Percentiles rank a stretch among this genome's conserved stretches.
phyloP scores from a whole-genome alignment of 305 asterid genomes.

The Solanum hybrid region DNA sequence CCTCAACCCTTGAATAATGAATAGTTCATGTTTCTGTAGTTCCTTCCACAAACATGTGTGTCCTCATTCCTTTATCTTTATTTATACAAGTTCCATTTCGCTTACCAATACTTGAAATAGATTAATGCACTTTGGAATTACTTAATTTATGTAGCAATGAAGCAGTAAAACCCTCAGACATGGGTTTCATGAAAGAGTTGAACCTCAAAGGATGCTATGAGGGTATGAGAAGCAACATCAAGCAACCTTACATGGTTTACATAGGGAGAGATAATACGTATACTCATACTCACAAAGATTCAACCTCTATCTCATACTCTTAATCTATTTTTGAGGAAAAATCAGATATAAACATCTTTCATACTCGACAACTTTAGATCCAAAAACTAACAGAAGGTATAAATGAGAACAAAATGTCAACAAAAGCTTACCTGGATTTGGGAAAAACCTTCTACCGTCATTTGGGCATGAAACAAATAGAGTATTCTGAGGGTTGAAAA shows the following conservation, averaged over 20 bases:
- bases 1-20: neutral
- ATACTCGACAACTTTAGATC: neutral
- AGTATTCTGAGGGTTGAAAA: conserved; percentile 73
- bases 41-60: neutral
- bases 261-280: neutral
- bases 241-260: no score
- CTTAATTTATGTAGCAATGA: neutral
- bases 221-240: no score
- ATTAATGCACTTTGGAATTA: no score
- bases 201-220: neutral
- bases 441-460: conserved; percentile 63
- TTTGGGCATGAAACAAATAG: conserved; percentile 70
- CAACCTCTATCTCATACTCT: neutral
- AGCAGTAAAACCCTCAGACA: neutral
- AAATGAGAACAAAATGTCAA: neutral
- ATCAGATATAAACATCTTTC: neutral
- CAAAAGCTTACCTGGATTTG: conserved; percentile 39
- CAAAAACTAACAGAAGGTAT: neutral
- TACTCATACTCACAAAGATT: neutral
- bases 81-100: no score
- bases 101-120: no score
- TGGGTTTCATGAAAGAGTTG: neutral
- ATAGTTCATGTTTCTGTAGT: neutral
- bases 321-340: neutral
- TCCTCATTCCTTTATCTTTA: no score